Evolutionary conservation across 352 stramenopile species (phyloP).

Genomic region (Globisporangium carolinianum): DNA sequence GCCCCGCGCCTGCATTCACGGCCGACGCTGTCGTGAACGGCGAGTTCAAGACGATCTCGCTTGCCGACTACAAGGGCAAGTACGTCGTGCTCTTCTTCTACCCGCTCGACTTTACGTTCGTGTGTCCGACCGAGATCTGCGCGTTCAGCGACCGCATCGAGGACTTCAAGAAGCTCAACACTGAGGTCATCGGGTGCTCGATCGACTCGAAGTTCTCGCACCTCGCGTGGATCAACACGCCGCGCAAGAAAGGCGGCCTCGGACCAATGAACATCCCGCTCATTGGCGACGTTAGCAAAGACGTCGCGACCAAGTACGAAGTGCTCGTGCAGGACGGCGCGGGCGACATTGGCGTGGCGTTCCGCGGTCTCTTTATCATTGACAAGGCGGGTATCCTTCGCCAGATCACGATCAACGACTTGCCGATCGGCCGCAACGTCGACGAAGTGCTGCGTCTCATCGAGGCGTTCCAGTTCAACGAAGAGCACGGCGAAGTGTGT

Average conservation of each 20-base stretch:
- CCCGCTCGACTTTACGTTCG: slow-evolving; percentile 89
- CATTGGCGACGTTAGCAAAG: slow-evolving; percentile 87
- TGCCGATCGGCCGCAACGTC: slow-evolving; percentile 84
- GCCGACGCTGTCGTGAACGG: slow-evolving; percentile 71
- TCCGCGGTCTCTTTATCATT: slow-evolving; percentile 90
- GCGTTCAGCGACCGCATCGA: slow-evolving; percentile 78
- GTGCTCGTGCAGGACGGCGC: slow-evolving; percentile 69
- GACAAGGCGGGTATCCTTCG: slow-evolving; percentile 73
- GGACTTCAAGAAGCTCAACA: slow-evolving; percentile 78
- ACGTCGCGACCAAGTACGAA: slow-evolving; percentile 74
- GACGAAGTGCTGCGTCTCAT: slow-evolving; percentile 90
- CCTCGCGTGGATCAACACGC: slow-evolving; percentile 86
- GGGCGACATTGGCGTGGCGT: slow-evolving; percentile 58
- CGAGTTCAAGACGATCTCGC: slow-evolving; percentile 77
- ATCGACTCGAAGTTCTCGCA: slow-evolving; percentile 88
- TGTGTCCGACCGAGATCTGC: slow-evolving; percentile 89
- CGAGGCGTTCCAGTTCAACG: slow-evolving; percentile 89
- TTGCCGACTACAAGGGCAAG: slow-evolving; percentile 85
- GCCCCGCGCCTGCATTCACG: slow-evolving; percentile 69
- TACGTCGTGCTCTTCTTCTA: slow-evolving; percentile 93
- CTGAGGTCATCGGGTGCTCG: slow-evolving; percentile 67
- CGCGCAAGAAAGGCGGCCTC: slow-evolving; percentile 85
- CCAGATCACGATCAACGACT: slow-evolving; percentile 87
- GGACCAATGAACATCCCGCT: slow-evolving; percentile 89
- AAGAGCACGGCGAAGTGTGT: slow-evolving; percentile 88